phyloP scores from a whole-genome alignment of 2,329 filamentous ascomycete species.

The Tolypocladium cylindrosporum region DNA sequence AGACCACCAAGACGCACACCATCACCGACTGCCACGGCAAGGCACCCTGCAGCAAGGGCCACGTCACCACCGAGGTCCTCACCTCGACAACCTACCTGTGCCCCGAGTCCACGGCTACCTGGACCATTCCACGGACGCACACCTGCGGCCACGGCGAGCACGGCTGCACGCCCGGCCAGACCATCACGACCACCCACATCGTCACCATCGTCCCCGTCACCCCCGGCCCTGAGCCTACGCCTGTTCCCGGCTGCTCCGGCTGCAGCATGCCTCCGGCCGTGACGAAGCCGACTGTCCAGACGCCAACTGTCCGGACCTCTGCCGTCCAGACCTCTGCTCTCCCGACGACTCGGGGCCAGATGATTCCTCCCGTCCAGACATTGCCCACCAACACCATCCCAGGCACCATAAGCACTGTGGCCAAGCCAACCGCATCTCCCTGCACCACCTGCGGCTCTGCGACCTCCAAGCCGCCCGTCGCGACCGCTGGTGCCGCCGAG shows the following conservation, averaged over 20 bases:
- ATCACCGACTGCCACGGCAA: conserved; percentile 46
- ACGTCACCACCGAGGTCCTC: conserved; percentile 13
- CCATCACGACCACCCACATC: conserved; percentile 10
- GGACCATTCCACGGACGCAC: conserved; percentile 17
- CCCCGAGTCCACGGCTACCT: conserved; percentile 15
- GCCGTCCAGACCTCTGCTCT: background rate
- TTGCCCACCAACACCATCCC: background rate
- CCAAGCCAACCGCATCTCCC: conserved; percentile 3
- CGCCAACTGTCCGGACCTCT: background rate
- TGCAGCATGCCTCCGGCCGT: conserved; percentile 8
- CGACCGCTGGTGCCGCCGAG: conserved; percentile 9
- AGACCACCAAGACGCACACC: conserved; percentile 43
- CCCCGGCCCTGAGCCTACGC: conserved; percentile 12
- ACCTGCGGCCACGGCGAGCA: conserved; percentile 15
- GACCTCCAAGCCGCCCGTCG: conserved; percentile 4
- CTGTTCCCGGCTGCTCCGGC: conserved; percentile 9
- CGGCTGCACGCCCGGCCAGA: conserved; percentile 16
- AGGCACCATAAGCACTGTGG: conserved; percentile 1
- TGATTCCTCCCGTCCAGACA: background rate
- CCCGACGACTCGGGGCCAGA: background rate
- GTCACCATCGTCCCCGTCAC: conserved; percentile 16
- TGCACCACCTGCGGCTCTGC: conserved; percentile 5
- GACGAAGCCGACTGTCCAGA: background rate
- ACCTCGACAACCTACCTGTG: conserved; percentile 11
- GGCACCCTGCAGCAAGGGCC: conserved; percentile 16